phyloP scores from a whole-genome alignment of 352 stramenopile species.

The Globisporangium camurandrum region DNA sequence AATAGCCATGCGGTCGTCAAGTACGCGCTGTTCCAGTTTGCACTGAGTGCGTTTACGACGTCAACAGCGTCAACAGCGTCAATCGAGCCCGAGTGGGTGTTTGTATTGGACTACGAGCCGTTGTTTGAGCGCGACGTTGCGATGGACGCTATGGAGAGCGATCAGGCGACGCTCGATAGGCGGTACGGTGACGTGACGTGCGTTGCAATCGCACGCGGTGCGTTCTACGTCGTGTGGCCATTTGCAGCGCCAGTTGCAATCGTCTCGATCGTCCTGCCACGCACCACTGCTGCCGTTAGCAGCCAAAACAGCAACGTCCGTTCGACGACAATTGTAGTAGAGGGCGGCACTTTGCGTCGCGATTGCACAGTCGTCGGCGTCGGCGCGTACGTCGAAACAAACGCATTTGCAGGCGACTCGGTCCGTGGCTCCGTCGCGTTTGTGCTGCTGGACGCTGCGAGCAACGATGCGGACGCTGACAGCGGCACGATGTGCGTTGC shows the following conservation, averaged over 20 bases:
- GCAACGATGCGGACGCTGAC: conserved; percentile 9
- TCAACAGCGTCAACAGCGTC: conserved; percentile 1
- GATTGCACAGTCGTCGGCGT: conserved; percentile 59
- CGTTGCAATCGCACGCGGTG: conserved; percentile 42
- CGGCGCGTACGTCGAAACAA: conserved; percentile 41
- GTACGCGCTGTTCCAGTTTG: conserved; percentile 71
- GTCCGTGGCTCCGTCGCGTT: conserved; percentile 69
- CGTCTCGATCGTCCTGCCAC: conserved; percentile 51
- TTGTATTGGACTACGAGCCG: conserved; percentile 62
- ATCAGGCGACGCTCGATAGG: conserved; percentile 16
- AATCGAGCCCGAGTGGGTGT: conserved; percentile 49
- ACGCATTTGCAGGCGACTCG: conserved; percentile 32
- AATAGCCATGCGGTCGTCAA: conserved; percentile 49
- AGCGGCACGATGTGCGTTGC: conserved; percentile 48
- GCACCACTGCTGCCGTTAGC: no score
- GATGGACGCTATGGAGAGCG: no score
- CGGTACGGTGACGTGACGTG: conserved; percentile 57
- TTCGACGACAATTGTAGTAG: conserved; percentile 52
- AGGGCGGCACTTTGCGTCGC: conserved; percentile 42
- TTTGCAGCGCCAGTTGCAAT: conserved; percentile 50
- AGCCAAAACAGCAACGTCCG: conserved; percentile 44
- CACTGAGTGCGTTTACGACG: conserved; percentile 19
- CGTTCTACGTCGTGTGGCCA: conserved; percentile 70
- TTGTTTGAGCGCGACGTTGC: no score
- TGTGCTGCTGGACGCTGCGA: conserved; percentile 37